Base-by-base conservation (phyloP, 1,284 basidiomycete genomes). In the Stereum hirsutum region DNA sequence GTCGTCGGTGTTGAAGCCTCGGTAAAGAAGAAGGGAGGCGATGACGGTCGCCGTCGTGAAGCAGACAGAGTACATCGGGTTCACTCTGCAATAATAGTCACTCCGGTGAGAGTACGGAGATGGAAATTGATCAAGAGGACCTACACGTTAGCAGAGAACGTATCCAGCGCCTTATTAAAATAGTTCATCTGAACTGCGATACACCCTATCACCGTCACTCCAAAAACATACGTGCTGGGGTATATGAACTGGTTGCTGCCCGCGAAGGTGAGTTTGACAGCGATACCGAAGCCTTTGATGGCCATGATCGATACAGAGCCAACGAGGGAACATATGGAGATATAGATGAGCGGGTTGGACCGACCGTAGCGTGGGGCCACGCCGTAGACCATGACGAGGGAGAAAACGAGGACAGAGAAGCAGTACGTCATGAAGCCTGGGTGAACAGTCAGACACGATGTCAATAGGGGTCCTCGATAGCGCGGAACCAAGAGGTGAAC, bases 161-260 rank as follows among this genome's bases (percentile, higher is more conserved):
- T 90, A 59, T 98, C 95, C 42, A 99, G 74, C 0, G 95, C 96
- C 61, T 97, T 97, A 73, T 98, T 99, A 69, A 98, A 97, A 70
- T 96, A 99, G 68, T 97, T 95, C 89, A 96, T 94, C 66, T 97
- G 94, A 2, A 96, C 79, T 41, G 96, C 58, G 57, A 99, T 98
- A 65, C 92, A 98, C 2, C 81, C 68, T 1, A 75, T 75, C 3
- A 94, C 87, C 26, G 91, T 79, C 41, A 91, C 72, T 32, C 81
- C 90, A 57, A 99, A 97, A 37, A 97, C 78, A 61, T 97, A 99
- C 10, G 96, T 99, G 58, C 89, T 92, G 25, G 88, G 81, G 60
- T 95, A 89, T 1, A 85, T 83, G 60, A 99, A 89, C 63, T 99
- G 95, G 65, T 99, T 99, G 61, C 89, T 91, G 41, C 95, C 95